phyloP scores from a whole-genome alignment of 2,329 filamentous ascomycete species.

The Ophiocordyceps robertsii region DNA sequence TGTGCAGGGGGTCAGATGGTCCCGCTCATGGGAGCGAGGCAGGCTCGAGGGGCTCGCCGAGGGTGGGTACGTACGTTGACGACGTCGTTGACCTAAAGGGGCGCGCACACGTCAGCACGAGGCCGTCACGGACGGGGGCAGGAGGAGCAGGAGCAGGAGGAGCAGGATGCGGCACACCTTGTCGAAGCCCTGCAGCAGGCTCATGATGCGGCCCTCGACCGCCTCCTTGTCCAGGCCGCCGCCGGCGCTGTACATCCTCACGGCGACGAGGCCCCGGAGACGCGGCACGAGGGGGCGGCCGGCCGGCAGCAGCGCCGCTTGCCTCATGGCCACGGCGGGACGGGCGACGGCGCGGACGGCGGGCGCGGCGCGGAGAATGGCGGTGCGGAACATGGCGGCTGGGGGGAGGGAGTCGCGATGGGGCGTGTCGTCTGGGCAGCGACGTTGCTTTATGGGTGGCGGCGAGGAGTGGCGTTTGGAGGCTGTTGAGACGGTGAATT shows the following conservation, averaged over 20 bases:
- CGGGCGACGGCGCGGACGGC: constrained; percentile 34
- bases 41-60: background rate
- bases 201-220: constrained; percentile 84
- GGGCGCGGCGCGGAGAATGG: constrained; percentile 66
- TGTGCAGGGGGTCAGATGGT: constrained; percentile 23
- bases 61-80: constrained; percentile 39
- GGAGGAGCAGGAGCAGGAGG: background rate
- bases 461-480: too few relatives aligned
- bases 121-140: background rate
- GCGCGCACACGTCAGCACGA: background rate
- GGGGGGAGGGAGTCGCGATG: too few relatives aligned
- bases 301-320: constrained; percentile 36
- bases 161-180: constrained; percentile 41
- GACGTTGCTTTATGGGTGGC: too few relatives aligned
- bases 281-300: constrained; percentile 38
- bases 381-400: constrained; percentile 70
- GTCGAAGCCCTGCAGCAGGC: constrained; percentile 90
- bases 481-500: background rate
- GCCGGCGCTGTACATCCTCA: constrained; percentile 77
- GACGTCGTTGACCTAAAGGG: constrained; percentile 49
- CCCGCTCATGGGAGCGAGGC: background rate
- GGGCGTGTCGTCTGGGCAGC: too few relatives aligned
- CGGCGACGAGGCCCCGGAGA: constrained; percentile 50
- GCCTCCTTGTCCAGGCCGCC: constrained; percentile 68
- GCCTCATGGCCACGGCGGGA: constrained; percentile 38